These are phyloP conservation scores for Baorangia bicolor DNA, from an alignment of 768 basidiomycete genomes.

Conservation along the genomic window DNA sequence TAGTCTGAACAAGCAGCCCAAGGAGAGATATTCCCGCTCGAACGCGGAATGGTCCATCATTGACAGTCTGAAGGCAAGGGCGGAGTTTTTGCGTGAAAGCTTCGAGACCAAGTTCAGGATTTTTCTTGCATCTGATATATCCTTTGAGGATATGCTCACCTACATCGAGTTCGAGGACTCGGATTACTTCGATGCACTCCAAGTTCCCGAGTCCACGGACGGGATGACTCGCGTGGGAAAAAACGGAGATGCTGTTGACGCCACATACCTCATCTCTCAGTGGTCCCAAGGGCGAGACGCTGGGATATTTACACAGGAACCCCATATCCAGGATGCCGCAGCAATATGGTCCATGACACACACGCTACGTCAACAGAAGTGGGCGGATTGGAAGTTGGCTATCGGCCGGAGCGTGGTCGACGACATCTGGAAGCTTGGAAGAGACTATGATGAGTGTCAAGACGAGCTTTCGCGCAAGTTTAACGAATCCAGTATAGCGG, in stretches of 20 bases:
- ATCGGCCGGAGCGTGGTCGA: constrained; percentile 37
- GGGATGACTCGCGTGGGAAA: constrained; percentile 48
- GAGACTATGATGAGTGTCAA: constrained; percentile 42
- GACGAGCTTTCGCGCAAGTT: constrained; percentile 38
- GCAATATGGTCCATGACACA: constrained; percentile 41
- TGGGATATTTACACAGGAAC: constrained; percentile 37
- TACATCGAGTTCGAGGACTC: constrained; percentile 53
- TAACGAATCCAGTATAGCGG: constrained; percentile 28
- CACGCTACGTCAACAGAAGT: constrained; percentile 24
- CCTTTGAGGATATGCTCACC: constrained; percentile 35
- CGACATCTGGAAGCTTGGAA: constrained; percentile 32
- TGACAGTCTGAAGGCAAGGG: constrained; percentile 35
- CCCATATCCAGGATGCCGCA: constrained; percentile 21
- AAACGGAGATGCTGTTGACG: constrained; percentile 35
- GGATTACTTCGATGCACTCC: constrained; percentile 46
- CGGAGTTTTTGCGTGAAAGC: background rate
- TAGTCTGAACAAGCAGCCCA: constrained; percentile 41
- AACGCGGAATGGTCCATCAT: constrained; percentile 43
- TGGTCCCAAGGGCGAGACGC: constrained; percentile 48
- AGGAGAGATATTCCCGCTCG: constrained; percentile 20
- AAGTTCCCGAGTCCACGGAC: constrained; percentile 38
- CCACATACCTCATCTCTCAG: constrained; percentile 44
- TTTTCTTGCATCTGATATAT: constrained; percentile 25
- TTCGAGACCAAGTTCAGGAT: constrained; percentile 33
- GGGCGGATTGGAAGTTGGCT: constrained; percentile 35